These are phyloP conservation scores for Lentinula sp. DNA, from an alignment of 768 basidiomycete species.

Conservation along the genomic window DNA sequence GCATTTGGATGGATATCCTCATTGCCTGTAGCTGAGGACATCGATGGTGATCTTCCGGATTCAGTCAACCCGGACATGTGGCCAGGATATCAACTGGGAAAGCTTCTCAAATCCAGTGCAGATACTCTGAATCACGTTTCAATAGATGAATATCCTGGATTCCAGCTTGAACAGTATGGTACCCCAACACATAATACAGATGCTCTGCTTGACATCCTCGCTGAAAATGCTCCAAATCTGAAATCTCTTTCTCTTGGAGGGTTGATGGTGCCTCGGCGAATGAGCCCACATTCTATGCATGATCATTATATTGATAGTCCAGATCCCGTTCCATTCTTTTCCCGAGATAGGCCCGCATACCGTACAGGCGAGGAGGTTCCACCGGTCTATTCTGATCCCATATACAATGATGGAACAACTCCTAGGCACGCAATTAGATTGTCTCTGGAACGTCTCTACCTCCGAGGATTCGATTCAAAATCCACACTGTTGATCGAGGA, in stretches of 20 bases:
- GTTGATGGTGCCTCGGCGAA: not conserved
- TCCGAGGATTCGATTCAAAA: not conserved
- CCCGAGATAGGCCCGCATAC: not conserved
- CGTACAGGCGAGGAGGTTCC: not conserved
- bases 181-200: not conserved
- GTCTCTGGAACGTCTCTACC: not conserved
- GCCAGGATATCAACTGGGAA: not conserved
- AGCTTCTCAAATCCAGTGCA: not conserved
- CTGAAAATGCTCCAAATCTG: not conserved
- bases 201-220: not conserved
- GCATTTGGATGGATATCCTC: not conserved
- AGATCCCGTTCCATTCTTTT: no score
- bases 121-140: not conserved
- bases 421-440: not conserved
- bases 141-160: conserved; percentile 4
- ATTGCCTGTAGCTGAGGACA: not conserved
- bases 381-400: not conserved
- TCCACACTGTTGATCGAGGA: not conserved
- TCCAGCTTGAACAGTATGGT: not conserved
- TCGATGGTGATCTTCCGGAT: not conserved
- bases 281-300: no score
- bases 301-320: no score
- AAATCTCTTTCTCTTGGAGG: not conserved
- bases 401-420: not conserved
- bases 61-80: not conserved